Conservation (phyloP, 1,284 basidiomycete genomes). For the Cryptococcus maquisensis region DNA sequence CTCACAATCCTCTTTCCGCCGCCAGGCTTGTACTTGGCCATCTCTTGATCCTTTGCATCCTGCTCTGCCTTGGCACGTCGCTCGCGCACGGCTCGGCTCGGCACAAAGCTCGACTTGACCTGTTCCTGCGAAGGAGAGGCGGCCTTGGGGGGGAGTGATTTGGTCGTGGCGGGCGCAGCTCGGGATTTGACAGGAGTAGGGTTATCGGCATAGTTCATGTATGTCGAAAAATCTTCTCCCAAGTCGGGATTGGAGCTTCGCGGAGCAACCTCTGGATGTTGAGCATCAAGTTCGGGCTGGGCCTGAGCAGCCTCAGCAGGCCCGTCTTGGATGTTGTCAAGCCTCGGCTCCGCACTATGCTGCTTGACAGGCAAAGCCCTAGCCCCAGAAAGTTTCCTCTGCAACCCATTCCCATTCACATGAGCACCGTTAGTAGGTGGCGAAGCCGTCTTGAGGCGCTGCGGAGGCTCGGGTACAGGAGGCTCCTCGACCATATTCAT, state of each 20-base stretch:
- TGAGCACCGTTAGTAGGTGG: conserved; percentile 12
- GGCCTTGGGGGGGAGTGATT: not conserved
- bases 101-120: conserved; percentile 75
- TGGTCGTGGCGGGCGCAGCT: conserved; percentile 12
- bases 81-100: conserved; percentile 71
- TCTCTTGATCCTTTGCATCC: conserved; percentile 59
- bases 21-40: conserved; percentile 55
- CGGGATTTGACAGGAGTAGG: conserved; percentile 22
- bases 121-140: conserved; percentile 14
- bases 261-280: not conserved
- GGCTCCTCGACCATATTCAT: conserved; percentile 47
- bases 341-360: conserved; percentile 9
- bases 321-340: conserved; percentile 19
- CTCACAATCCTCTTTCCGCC: conserved; percentile 24
- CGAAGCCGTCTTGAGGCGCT: not conserved
- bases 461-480: not conserved
- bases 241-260: conserved; percentile 21
- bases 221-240: conserved; percentile 38
- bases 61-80: conserved; percentile 75
- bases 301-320: not conserved
- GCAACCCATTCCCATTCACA: conserved; percentile 39
- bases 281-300: not conserved
- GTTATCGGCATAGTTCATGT: conserved; percentile 37
- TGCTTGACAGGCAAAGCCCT: conserved; percentile 59
- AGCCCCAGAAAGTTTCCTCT: conserved; percentile 77